Evolutionary conservation across 768 basidiomycete species (phyloP).

Genomic region (Pilatotrama ljubarskyi): DNA sequence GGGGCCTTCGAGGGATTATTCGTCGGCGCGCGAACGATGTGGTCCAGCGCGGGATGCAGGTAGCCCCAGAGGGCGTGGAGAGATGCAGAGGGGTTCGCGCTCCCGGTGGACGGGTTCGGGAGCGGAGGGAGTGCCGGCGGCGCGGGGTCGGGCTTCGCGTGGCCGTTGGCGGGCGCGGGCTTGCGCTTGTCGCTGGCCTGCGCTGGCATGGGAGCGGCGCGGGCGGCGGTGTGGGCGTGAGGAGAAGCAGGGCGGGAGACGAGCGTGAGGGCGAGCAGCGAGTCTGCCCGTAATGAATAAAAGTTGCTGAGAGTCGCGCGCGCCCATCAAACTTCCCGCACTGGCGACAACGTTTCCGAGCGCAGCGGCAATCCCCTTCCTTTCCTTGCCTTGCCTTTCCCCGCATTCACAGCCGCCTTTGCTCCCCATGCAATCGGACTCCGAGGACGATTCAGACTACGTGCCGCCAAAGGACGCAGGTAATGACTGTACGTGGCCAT

Average conservation of each 20-base stretch:
- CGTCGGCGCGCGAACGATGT: conserved; percentile 71
- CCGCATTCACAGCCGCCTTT: conserved; percentile 8
- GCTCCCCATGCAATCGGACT: conserved; percentile 46
- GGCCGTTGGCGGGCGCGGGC: conserved; percentile 1
- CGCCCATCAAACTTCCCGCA: conserved; percentile 19
- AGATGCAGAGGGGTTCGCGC: conserved; percentile 74
- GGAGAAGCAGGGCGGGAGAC: neutral
- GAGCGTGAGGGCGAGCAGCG: neutral
- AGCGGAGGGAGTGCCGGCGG: conserved; percentile 24
- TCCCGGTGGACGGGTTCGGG: conserved; percentile 37
- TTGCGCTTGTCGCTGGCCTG: neutral
- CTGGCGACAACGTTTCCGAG: neutral
- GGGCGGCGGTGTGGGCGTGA: neutral
- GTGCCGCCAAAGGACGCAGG: conserved; percentile 51
- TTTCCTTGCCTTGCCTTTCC: conserved; percentile 1
- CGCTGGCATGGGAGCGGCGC: conserved; percentile 10
- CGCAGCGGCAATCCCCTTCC: conserved; percentile 1
- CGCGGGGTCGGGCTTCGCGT: conserved; percentile 1
- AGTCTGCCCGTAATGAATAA: conserved; percentile 3
- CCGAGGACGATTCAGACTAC: conserved; percentile 73
- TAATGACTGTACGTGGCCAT: conserved; percentile 20
- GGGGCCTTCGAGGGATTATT: conserved; percentile 63
- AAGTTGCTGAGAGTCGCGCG: conserved; percentile 4
- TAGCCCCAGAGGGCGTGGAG: conserved; percentile 75
- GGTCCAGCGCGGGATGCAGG: conserved; percentile 71